Evolutionary conservation across 441 rosid genomes (phyloP).

Genomic region (Syzygium malaccense): DNA sequence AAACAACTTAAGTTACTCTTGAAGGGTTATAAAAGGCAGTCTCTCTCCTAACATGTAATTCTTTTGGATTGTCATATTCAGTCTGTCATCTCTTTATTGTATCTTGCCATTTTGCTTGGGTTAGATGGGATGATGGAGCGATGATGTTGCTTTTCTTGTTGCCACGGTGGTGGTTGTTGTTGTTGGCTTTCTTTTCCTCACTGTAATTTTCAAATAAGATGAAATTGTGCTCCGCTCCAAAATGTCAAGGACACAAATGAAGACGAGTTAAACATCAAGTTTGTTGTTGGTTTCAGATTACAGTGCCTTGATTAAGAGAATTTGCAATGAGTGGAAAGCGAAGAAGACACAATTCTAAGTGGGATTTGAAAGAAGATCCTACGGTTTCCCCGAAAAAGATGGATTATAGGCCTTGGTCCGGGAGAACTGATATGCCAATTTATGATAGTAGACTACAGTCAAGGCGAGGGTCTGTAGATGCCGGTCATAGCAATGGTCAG

Average conservation of each 20-base stretch:
- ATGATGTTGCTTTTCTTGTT: not conserved
- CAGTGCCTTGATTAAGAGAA: slow-evolving; percentile 5
- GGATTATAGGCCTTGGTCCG: slow-evolving; percentile 26
- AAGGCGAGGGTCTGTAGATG: slow-evolving; percentile 37
- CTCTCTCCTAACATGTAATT: not conserved
- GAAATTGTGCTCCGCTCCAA: not conserved
- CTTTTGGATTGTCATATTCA: not conserved
- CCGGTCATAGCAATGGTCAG: slow-evolving; percentile 30
- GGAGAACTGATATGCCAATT: slow-evolving; percentile 32
- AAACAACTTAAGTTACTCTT: not conserved
- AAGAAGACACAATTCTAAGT: slow-evolving; percentile 64
- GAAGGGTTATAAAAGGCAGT: not conserved
- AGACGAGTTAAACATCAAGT: not conserved
- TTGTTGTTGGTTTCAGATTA: not conserved
- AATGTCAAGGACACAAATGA: not conserved
- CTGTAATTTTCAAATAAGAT: not conserved
- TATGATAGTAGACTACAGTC: slow-evolving; percentile 40
- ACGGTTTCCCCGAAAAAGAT: slow-evolving; percentile 30
- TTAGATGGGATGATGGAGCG: not conserved
- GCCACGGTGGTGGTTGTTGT: not conserved
- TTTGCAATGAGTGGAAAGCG: slow-evolving; percentile 54
- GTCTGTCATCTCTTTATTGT: not conserved
- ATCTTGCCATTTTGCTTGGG: not conserved
- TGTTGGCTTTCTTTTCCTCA: not conserved
- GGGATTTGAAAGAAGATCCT: slow-evolving; percentile 74